Conservation (phyloP, 176 grass and related monocot species). For the Oryza australiensis region DNA sequence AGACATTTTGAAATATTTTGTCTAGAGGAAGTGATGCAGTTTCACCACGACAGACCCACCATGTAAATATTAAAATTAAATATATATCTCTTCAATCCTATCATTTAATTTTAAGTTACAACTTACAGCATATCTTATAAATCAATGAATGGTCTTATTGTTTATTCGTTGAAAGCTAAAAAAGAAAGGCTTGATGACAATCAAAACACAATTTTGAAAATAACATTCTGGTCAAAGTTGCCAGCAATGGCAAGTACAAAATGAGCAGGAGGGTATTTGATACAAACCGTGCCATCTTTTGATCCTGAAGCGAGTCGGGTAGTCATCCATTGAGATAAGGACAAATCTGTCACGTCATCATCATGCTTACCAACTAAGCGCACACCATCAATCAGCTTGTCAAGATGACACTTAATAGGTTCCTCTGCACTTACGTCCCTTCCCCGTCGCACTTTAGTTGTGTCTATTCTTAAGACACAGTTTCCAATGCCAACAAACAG, state of each 20-base stretch:
- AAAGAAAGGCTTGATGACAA: slow-evolving; percentile 1
- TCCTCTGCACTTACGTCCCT: slow-evolving; percentile 72
- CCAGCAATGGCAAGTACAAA: neutral
- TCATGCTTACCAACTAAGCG: slow-evolving; percentile 87
- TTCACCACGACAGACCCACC: neutral
- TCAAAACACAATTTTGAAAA: slow-evolving; percentile 11
- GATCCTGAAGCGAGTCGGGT: slow-evolving; percentile 90
- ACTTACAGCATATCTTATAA: neutral
- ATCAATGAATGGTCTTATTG: neutral
- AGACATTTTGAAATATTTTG: neutral
- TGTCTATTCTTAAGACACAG: slow-evolving; percentile 79
- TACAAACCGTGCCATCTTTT: slow-evolving; percentile 96
- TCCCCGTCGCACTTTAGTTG: slow-evolving; percentile 83
- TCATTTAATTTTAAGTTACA: neutral
- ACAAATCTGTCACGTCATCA: slow-evolving; percentile 81
- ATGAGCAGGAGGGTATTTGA: slow-evolving; percentile 19
- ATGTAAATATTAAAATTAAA: neutral
- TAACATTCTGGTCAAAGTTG: neutral
- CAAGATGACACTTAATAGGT: slow-evolving; percentile 81
- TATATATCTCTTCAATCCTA: neutral
- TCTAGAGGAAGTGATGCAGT: slow-evolving; percentile 5
- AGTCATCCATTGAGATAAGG: slow-evolving; percentile 99
- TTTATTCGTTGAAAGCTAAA: neutral
- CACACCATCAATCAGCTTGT: slow-evolving; percentile 82
- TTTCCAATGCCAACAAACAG: slow-evolving; percentile 94